Conservation (phyloP, 768 basidiomycete species). For the Pilatotrama ljubarskyi region DNA sequence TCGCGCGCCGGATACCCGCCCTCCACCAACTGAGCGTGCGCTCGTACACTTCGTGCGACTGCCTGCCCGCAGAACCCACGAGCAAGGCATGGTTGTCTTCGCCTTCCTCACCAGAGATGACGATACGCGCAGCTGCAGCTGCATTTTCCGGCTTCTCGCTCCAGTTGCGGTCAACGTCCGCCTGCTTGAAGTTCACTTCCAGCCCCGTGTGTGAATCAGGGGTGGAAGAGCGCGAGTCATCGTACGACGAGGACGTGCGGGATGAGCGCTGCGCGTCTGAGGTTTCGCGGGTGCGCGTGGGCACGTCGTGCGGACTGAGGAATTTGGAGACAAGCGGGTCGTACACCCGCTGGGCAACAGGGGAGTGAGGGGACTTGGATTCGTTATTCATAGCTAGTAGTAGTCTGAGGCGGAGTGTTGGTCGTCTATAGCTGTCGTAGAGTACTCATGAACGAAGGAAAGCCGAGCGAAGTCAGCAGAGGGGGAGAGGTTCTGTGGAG, state of each 20-base stretch:
- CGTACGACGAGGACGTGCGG: constrained; percentile 1
- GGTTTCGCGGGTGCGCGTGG: not conserved
- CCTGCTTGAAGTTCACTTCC: constrained; percentile 9
- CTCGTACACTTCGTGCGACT: constrained; percentile 59
- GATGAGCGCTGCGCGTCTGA: not conserved
- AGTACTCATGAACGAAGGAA: constrained; percentile 1
- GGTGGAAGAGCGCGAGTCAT: constrained; percentile 23
- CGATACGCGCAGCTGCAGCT: not conserved
- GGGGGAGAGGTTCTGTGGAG: not conserved
- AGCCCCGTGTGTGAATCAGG: constrained; percentile 14
- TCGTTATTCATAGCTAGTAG: not conserved
- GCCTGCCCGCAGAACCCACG: constrained; percentile 28
- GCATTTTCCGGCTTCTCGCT: constrained; percentile 17
- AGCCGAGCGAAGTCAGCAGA: not conserved
- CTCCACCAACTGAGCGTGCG: constrained; percentile 65
- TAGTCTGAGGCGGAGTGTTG: not conserved
- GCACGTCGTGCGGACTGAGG: not conserved
- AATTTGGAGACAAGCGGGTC: constrained; percentile 2
- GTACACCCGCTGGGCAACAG: constrained; percentile 1
- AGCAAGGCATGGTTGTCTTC: constrained; percentile 10
- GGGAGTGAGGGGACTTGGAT: not conserved
- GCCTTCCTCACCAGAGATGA: not conserved
- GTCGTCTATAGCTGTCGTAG: not conserved
- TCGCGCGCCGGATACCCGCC: constrained; percentile 51
- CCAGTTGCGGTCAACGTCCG: constrained; percentile 1